Base-by-base conservation (phyloP, 73 alveolate species). In the Paramecium primaurelia region DNA sequence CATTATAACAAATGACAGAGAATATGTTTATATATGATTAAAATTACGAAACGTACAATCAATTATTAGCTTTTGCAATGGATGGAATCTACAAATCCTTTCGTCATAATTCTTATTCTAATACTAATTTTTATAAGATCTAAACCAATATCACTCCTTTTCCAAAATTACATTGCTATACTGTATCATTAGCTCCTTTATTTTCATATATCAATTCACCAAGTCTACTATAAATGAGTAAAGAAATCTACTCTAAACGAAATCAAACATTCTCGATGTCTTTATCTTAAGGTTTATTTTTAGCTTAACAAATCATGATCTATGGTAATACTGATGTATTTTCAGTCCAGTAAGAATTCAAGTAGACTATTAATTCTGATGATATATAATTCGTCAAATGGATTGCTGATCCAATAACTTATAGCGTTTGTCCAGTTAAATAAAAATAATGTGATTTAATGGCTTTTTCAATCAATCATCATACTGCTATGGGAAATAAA, bases 391-490 rank as follows among this genome's bases (percentile, higher is more conserved):
- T 64, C 9, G 47, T 34, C 11, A 64, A 34, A 32, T 64, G 84
- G 84, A 26, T 64, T 32, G 84, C 84, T 32, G 84, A 64, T 64
- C 84, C 84, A 6, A 32, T 64, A 25, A 28, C 51, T 14, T 64
- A 64, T 10, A 12, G 18, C 4, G 8, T 64, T 12, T 64, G 84
- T 64, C 84, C 84, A 8, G 49, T 6, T 2, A 28, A 28, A 32
- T 12, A 64, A 28, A 64, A 64, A 34, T 12, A 64, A 32, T 28
- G 84, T 14, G 26, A 64, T 14, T 12, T 32, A 7, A 64, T 64
- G 84, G 84, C 84, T 34, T 64, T 64, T 34, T 28, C 84, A 28
- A 64, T 64, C 20, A 64, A 64, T 34, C 84, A 64, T 64, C 84
- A 64, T 64, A 64, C 84, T 32, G 42, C 26, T 25, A 64, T 64